These are phyloP conservation scores for Lasiodiplodia sp. DNA, from an alignment of 2,329 filamentous ascomycete species.

Conservation along the genomic window DNA sequence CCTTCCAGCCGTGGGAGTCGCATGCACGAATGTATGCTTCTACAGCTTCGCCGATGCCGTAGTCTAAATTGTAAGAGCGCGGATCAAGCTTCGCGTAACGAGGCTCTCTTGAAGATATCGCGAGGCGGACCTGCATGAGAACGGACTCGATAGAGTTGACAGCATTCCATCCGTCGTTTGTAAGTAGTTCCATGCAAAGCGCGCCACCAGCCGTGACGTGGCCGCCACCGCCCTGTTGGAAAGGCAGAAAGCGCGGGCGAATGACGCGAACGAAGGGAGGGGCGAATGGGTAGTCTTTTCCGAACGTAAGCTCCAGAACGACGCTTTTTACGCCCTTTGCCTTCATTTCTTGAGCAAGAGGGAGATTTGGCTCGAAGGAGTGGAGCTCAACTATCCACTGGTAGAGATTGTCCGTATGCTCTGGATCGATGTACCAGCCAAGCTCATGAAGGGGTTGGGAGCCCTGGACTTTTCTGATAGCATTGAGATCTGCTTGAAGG, in stretches of 20 bases:
- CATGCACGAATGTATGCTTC: slow-evolving; percentile 77
- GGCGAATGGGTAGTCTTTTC: slow-evolving; percentile 74
- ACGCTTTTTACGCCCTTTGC: slow-evolving; percentile 67
- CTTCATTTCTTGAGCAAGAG: slow-evolving; percentile 79
- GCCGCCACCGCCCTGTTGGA: slow-evolving; percentile 77
- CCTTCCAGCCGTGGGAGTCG: slow-evolving; percentile 72
- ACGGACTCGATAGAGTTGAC: slow-evolving; percentile 78
- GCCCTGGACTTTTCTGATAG: slow-evolving; percentile 70
- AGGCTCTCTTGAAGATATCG: slow-evolving; percentile 73
- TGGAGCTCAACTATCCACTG: slow-evolving; percentile 94
- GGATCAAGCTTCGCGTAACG: slow-evolving; percentile 72
- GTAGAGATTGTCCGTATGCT: slow-evolving; percentile 72
- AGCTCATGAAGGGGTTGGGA: slow-evolving; percentile 68
- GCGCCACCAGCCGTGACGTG: slow-evolving; percentile 86
- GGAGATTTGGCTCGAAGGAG: slow-evolving; percentile 74
- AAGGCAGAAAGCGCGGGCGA: slow-evolving; percentile 78
- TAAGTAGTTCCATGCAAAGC: slow-evolving; percentile 84
- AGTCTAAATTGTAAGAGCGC: slow-evolving; percentile 54
- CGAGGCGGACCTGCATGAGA: slow-evolving; percentile 80
- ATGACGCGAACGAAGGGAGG: slow-evolving; percentile 88
- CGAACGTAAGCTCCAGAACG: slow-evolving; percentile 83
- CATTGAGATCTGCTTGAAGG: slow-evolving; percentile 70
- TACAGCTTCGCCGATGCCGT: slow-evolving; percentile 73
- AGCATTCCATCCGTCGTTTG: slow-evolving; percentile 81
- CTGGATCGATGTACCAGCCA: slow-evolving; percentile 82